phyloP scores from a whole-genome alignment of 140 eudicot genomes.

The Cichorium intybus region DNA sequence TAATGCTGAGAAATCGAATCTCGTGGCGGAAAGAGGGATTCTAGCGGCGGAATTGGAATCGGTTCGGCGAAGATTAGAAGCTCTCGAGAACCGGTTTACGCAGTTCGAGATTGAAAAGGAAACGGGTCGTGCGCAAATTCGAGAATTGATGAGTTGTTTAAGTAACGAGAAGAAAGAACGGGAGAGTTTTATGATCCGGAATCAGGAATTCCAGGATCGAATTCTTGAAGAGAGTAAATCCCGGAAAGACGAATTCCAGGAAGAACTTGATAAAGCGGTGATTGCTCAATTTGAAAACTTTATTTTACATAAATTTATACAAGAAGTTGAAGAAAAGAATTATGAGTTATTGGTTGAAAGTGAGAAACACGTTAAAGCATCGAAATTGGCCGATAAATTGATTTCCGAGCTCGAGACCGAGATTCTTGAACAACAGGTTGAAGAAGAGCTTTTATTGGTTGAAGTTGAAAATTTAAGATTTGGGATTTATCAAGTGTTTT shows the following conservation, averaged over 20 bases:
- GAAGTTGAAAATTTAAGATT: conserved; percentile 71
- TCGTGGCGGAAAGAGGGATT: conserved; percentile 57
- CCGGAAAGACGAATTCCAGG: conserved; percentile 72
- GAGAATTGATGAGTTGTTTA: conserved; percentile 48
- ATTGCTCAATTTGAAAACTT: conserved; percentile 88
- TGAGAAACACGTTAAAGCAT: conserved; percentile 69
- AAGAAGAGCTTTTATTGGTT: conserved; percentile 74
- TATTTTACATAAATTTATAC: conserved; percentile 72
- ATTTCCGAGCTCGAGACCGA: conserved; percentile 87
- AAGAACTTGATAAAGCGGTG: conserved; percentile 80
- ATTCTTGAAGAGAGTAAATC: conserved; percentile 59
- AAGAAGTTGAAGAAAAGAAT: conserved; percentile 91
- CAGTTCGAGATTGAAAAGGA: conserved; percentile 73
- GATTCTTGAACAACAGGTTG: conserved; percentile 86
- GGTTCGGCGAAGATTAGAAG: conserved; percentile 55
- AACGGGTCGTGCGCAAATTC: conserved; percentile 47
- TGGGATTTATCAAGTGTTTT: conserved; percentile 67
- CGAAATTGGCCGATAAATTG: conserved; percentile 72
- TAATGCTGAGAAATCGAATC: conserved; percentile 56
- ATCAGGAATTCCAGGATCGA: conserved; percentile 41
- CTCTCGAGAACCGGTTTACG: conserved; percentile 57
- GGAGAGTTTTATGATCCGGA: conserved; percentile 33
- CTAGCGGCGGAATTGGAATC: conserved; percentile 62
- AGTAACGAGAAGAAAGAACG: conserved; percentile 67
- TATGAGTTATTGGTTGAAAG: conserved; percentile 50